Percentiles rank a stretch among this genome's conserved stretches.
Evolutionary conservation across 1,284 basidiomycete species (phyloP).

Genomic region (Crepidotus sp.): DNA sequence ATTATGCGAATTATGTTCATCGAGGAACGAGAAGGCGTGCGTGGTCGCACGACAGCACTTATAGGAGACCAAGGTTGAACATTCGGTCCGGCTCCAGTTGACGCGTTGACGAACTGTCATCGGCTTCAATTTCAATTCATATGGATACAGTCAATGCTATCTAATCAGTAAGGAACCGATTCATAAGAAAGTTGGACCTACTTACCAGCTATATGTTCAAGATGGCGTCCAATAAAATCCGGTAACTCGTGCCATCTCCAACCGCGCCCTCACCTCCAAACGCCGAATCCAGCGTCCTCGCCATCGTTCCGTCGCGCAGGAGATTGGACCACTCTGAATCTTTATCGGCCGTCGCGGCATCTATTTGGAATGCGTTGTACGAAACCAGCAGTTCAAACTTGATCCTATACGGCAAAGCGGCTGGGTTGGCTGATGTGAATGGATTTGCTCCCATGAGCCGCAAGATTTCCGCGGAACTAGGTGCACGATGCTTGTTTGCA

Average conservation of each 20-base stretch:
- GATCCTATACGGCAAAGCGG: constrained; percentile 23
- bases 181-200: no score
- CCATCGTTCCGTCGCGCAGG: constrained; percentile 27
- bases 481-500: constrained; percentile 22
- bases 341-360: constrained; percentile 23
- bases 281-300: constrained; percentile 25
- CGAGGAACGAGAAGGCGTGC: no score
- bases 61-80: no score
- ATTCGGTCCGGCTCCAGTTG: no score
- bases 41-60: no score
- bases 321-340: constrained; percentile 40
- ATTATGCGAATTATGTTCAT: no score
- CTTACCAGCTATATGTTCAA: constrained; percentile 4
- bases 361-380: constrained; percentile 36
- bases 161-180: no score
- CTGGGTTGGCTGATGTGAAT: constrained; percentile 7
- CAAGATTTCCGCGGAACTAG: constrained; percentile 29
- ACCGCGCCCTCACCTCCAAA: constrained; percentile 20
- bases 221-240: constrained; percentile 11
- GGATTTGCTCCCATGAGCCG: constrained; percentile 23
- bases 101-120: no score
- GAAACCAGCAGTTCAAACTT: constrained; percentile 42
- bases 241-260: constrained; percentile 8
- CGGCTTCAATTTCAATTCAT: no score
- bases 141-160: no score